Base-by-base conservation (phyloP, 2,329 filamentous ascomycete genomes). In the Knoxdaviesia capensis region DNA sequence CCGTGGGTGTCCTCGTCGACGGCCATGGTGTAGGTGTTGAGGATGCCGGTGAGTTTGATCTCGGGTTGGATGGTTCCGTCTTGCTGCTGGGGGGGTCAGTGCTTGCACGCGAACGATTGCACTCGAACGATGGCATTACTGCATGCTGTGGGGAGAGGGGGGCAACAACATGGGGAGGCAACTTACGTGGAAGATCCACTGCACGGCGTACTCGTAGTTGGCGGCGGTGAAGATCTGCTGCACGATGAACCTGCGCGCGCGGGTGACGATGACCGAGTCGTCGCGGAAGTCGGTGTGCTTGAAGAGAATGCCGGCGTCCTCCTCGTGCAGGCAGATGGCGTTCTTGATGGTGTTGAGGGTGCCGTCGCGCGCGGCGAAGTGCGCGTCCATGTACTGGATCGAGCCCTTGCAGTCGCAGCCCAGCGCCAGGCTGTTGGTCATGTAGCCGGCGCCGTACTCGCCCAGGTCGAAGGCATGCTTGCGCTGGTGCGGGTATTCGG, bases 211-310 rank as follows among this genome's bases (percentile, higher is more conserved):
- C 58, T 94, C 87, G 61, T 94, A 94, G 64, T 94, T 94, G 30
- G 87, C 87, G 0, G 87, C 87, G 0, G 87, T 94, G 62, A 94
- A 94, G 54, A 94, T 80, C 51, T 94, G 86, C 48, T 85, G 86
- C 49, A 94, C 69, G 54, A 94, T 70, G 44, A 94, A 71, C 56
- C 90, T 92, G 42, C 85, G 75, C 2, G 78, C 85, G 30, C 87
- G 77, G 0, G 86, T 94, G 5, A 93, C 82, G 7, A 90, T 84
- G 43, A 77, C 74, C 0, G 82, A 88, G 37, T 90, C 80, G 54
- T 94, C 87, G 34, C 87, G 74, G 71, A 94, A 94, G 59, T 94
- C 87, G 10, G 77, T 86, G 61, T 92, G 84, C 63, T 94, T 94
- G 72, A 92, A 94, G 1, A 94, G 66, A 45, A 94, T 90, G 5